A percentile compares a stretch with the other conserved stretches of the same genome.
Evolutionary conservation across 176 grass and related monocot species (phyloP).

Genomic region (Dactylis glomerata): DNA sequence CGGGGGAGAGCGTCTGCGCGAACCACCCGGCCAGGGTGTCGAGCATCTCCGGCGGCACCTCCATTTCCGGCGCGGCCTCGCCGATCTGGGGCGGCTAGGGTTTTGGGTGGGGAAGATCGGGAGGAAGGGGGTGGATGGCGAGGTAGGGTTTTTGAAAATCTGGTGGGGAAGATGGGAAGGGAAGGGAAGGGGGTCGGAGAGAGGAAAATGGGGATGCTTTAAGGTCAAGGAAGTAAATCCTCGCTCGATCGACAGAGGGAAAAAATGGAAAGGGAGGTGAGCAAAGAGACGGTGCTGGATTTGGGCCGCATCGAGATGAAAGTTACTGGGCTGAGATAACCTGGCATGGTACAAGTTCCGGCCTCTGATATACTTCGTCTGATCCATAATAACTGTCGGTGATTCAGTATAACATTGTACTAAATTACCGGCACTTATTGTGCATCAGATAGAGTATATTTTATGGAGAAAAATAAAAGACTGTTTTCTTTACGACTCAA

Average conservation of each 20-base stretch:
- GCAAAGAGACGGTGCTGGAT: neutral
- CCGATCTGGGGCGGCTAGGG: constrained; percentile 29
- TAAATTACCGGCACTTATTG: no score
- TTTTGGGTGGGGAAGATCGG: constrained; percentile 26
- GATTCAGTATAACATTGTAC: no score
- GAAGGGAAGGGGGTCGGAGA: neutral
- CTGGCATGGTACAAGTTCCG: neutral
- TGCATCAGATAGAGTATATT: no score
- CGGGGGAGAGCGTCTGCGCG: constrained; percentile 66
- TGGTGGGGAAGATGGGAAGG: neutral
- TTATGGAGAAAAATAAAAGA: neutral
- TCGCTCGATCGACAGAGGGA: neutral
- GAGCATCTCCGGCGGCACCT: constrained; percentile 77
- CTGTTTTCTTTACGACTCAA: no score
- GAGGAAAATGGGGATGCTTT: neutral
- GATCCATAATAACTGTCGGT: no score
- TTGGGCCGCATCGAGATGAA: neutral
- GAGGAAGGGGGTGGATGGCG: neutral
- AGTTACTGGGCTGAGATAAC: neutral
- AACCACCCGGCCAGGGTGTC: constrained; percentile 76
- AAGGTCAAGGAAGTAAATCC: neutral
- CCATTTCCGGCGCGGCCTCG: constrained; percentile 43
- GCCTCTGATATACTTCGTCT: neutral
- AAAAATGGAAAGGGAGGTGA: neutral
- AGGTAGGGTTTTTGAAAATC: constrained; percentile 55